A percentile compares a stretch with the other conserved stretches of the same genome.
Evolutionary conservation across 2,329 filamentous ascomycete species (phyloP).

Genomic region (Hypoxylon sp.): DNA sequence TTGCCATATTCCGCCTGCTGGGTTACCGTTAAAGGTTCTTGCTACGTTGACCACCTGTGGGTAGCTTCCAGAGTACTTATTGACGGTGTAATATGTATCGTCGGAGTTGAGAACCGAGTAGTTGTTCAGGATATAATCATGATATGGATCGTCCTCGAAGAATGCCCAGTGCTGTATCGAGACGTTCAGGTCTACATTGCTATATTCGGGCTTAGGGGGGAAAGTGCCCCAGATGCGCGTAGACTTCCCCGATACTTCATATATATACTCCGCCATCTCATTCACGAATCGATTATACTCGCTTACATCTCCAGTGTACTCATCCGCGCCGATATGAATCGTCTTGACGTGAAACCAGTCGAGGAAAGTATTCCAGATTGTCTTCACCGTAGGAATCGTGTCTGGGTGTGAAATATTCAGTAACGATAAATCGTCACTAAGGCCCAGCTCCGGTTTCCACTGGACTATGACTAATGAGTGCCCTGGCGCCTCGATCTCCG

Average conservation of each 20-base stretch:
- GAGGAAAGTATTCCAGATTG: slow-evolving; percentile 61
- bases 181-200: slow-evolving; percentile 54
- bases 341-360: slow-evolving; percentile 65
- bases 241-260: slow-evolving; percentile 50
- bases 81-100: slow-evolving; percentile 60
- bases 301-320: slow-evolving; percentile 57
- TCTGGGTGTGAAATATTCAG: slow-evolving; percentile 65
- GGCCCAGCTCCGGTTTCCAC: slow-evolving; percentile 65
- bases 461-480: slow-evolving; percentile 65
- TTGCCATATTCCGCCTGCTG: slow-evolving; percentile 53
- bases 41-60: slow-evolving; percentile 56
- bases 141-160: slow-evolving; percentile 60
- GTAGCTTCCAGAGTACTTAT: slow-evolving; percentile 58
- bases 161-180: slow-evolving; percentile 65
- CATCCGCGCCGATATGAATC: slow-evolving; percentile 65
- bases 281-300: slow-evolving; percentile 64
- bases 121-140: slow-evolving; percentile 53
- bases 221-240: slow-evolving; percentile 67
- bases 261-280: slow-evolving; percentile 58
- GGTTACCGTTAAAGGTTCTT: slow-evolving; percentile 56
- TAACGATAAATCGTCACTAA: slow-evolving; percentile 56
- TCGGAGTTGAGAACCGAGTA: slow-evolving; percentile 63
- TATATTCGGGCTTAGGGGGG: slow-evolving; percentile 51
- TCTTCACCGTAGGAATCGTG: slow-evolving; percentile 60
- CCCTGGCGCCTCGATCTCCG: slow-evolving; percentile 67